Base-by-base conservation (phyloP, 1,284 basidiomycete species). In the Ustilago hordei region DNA sequence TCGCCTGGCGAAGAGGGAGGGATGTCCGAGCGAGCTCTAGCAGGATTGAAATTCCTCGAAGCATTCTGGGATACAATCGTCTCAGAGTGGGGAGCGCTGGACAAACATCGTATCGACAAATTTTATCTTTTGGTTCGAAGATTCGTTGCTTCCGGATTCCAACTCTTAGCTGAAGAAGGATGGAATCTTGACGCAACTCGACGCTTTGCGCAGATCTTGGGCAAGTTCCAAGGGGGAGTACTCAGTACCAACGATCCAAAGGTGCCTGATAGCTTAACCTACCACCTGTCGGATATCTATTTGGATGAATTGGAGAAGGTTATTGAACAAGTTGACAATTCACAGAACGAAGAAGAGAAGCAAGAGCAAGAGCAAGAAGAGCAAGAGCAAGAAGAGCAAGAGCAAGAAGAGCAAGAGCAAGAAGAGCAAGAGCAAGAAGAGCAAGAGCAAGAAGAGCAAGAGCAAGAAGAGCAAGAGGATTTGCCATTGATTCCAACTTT, bases 61-160 rank as follows among this genome's bases (percentile, higher is more conserved):
- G 94, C 93, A 0, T 99, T 98, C 85, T 98, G 96, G 96, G 90
- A 91, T 79, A 91, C 92, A 3, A 92, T 92, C 9, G 92, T 94
- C 1, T 88, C 93, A 35, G 95, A 98, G 87, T 98, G 96, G 95
- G 91, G 89, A 64, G 93, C 93, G 1, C 92, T 99, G 63, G 96
- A 99, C 85, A 89, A 93, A 60, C 88, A 95, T 82, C 88, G 84
- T 19, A 69, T 85, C 23, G 95, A 98, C 90, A 99, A 99, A 86
- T 99, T 94, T 86, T 95, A 96, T 85, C 91, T 98, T 90, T 91
- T 99, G 58, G 91, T 98, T 70, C 90, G 96, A 59, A 89, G 93
- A 68, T 98, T 95, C 83, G 89, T 94, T 53, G 93, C 94, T 79
- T 93, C 92, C 0, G 91, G 92, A 0, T 95, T 98, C 86, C 88